Evolutionary conservation across 202 grass and related monocot genomes (phyloP), one percentile per base, ranked within the genome.

Genomic region (Dendrocalamus latiflorus): DNA sequence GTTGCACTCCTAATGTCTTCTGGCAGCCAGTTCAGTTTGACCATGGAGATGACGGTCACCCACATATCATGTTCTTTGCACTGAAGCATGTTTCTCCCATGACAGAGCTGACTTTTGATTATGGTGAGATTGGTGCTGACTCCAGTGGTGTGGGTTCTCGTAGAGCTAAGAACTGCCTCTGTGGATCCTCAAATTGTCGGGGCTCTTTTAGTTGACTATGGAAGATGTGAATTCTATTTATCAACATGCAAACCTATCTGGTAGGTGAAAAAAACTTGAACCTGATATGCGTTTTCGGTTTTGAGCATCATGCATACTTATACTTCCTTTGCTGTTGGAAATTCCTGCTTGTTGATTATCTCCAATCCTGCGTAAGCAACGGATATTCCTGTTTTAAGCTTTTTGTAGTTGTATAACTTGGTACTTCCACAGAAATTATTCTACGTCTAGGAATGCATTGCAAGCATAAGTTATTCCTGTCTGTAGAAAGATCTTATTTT

Each of bases 21-120:
- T 94, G 92, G 89, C 92, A 94, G 15, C 87, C 89, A 63, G 87
- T 94, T 73, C 88, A 89, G 25, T 90, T 86, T 87, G 87, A 94
- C 73, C 84, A 91, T 83, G 81, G 65, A 73, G 89, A 91, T 57
- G 81, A 86, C 39, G 49, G 34, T 21, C 70, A 65, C 39, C 88
- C 88, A 1, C 91, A 94, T 81, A 91, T 94, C 61, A 94, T 94
- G 91, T 91, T 94, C 56, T 93, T 93, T 74, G 88, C 91, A 48
- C 49, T 93, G 62, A 93, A 93, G 41, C 91, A 93, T 67, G 91
- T 94, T 84, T 89, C 92, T 56, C 92, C 86, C 38, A 85, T 94
- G 92, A 89, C 92, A 67, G 92, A 94, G 75, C 33, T 95, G 63
- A 90, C 88, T 62, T 95, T 86, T 84, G 93, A 95, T 85, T 95